A percentile compares a stretch with the other conserved stretches of the same genome.
Evolutionary conservation across 768 basidiomycete genomes (phyloP).

Genomic region (Gloeopeniophorella convolvens): DNA sequence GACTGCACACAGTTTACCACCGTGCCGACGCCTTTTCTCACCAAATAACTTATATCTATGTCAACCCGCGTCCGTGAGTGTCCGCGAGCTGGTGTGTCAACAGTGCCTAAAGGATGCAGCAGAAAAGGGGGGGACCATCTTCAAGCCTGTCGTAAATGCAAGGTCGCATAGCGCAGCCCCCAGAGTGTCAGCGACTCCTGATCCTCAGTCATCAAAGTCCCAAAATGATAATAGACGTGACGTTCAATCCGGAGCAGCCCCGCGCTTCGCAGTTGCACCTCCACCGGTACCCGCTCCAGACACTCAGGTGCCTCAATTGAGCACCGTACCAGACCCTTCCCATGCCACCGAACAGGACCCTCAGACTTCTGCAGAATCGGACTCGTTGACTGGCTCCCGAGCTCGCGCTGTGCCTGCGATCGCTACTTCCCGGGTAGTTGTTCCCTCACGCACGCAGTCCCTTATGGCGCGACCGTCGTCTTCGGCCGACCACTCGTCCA

Average conservation of each 20-base stretch:
- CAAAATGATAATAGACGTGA: background rate
- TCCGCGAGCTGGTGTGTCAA: too few species aligned
- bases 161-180: slow-evolving; percentile 34
- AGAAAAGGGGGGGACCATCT: slow-evolving; percentile 71
- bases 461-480: background rate
- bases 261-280: background rate
- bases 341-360: background rate
- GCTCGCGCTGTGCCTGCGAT: background rate
- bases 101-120: slow-evolving; percentile 5
- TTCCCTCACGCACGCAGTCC: background rate
- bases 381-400: background rate
- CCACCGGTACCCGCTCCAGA: background rate
- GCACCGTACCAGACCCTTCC: background rate
- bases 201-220: slow-evolving; percentile 6
- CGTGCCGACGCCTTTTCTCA: too few species aligned
- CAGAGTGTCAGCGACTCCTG: slow-evolving; percentile 22
- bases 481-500: background rate
- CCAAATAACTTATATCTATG: slow-evolving; percentile 25
- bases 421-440: background rate
- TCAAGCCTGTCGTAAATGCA: slow-evolving; percentile 58
- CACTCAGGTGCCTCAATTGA: background rate
- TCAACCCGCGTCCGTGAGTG: slow-evolving; percentile 57
- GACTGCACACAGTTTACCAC: too few species aligned
- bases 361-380: background rate
- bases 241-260: background rate